Base-by-base conservation (phyloP, 208 protist species). In the Wallacemonas rigidus region DNA sequence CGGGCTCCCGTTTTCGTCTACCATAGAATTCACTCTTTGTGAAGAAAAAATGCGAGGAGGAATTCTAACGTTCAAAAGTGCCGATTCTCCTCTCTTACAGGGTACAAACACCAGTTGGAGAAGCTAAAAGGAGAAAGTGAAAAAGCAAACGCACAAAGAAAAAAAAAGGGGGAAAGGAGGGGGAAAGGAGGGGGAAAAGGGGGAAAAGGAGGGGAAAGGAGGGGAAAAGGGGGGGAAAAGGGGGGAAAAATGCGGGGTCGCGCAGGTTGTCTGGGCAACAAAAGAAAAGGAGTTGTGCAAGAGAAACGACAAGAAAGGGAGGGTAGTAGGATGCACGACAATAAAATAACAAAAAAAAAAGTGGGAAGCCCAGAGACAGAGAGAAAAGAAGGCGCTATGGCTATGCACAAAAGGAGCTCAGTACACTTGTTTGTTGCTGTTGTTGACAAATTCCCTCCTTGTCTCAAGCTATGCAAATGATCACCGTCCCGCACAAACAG, bases 341-440 rank as follows among this genome's bases (percentile, higher is more conserved):
- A 51, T 57, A 69, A 44, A 39, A 69, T 14, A 69, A 69, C 54
- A 56, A 69, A 69, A 56, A 57, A 54, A 2, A 12, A 12, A 44
- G 3, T 69, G 3, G 12, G 36, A 53, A 6, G 45, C 11, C 45
- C 8, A 69, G 7, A 26, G 39, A 26, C 17, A 45, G 45, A 11
- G n/a, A 7, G 26, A 56, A 4, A 6, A 6, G 45, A 3, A 55
- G 44, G 7, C 11, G 4, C 7, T 47, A 67, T 67, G 36, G 17
- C 15, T 36, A 26, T 67, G 45, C 36, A 53, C n/a, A 69, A 55
- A 51, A 26, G 63, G 26, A 35, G 38, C 41, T 35, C 9, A 50
- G 6, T 50, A 26, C 26, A 26, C 26, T 26, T 26, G 26, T 26
- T 26, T 26, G 26, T 26, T 26, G 26, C 26, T 26, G 26, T 26